Percentiles rank a stretch among this genome's conserved stretches.
phyloP scores from a whole-genome alignment of 1,139 yeast genomes.

The Blastobotrys indianensis region DNA sequence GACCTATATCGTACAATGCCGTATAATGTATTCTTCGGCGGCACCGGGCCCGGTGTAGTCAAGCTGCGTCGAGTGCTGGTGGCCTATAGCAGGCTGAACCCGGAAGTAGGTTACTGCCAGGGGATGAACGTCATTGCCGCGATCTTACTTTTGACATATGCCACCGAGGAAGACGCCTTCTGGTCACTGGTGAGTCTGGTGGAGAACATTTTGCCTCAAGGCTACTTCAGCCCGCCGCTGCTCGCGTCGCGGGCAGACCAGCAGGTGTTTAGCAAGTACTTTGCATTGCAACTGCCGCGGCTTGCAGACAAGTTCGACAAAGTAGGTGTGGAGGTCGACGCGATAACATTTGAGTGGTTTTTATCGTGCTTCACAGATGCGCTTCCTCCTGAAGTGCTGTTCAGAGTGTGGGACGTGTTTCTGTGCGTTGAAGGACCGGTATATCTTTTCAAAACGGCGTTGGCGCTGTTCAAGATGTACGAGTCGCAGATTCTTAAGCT shows the following conservation, averaged over 20 bases:
- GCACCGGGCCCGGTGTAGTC: slow-evolving; percentile 50
- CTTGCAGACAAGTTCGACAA: slow-evolving; percentile 37
- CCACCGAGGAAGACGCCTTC: slow-evolving; percentile 52
- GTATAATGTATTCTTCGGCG: slow-evolving; percentile 48
- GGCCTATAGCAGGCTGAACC: slow-evolving; percentile 48
- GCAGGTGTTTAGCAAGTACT: slow-evolving; percentile 27
- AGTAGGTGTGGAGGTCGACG: slow-evolving; percentile 44
- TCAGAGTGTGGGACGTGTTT: slow-evolving; percentile 48
- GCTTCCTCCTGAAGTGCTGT: slow-evolving; percentile 48
- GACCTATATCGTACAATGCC: slow-evolving; percentile 56
- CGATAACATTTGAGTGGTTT: slow-evolving; percentile 56
- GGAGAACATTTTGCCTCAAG: slow-evolving; percentile 48
- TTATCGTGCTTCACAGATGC: slow-evolving; percentile 51
- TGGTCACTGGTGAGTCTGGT: slow-evolving; percentile 50
- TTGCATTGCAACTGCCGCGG: slow-evolving; percentile 36
- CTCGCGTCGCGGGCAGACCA: slow-evolving; percentile 42
- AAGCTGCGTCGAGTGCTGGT: slow-evolving; percentile 46
- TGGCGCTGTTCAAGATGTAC: slow-evolving; percentile 41
- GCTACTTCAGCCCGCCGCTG: slow-evolving; percentile 42
- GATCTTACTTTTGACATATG: slow-evolving; percentile 42
- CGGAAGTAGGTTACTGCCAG: slow-evolving; percentile 53
- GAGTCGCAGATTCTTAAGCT: slow-evolving; percentile 36
- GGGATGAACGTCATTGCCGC: slow-evolving; percentile 62
- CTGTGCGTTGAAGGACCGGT: slow-evolving; percentile 40
- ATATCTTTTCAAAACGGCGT: slow-evolving; percentile 35